Conservation (phyloP, 2,329 filamentous ascomycete genomes). For the Colletotrichum karsti region DNA sequence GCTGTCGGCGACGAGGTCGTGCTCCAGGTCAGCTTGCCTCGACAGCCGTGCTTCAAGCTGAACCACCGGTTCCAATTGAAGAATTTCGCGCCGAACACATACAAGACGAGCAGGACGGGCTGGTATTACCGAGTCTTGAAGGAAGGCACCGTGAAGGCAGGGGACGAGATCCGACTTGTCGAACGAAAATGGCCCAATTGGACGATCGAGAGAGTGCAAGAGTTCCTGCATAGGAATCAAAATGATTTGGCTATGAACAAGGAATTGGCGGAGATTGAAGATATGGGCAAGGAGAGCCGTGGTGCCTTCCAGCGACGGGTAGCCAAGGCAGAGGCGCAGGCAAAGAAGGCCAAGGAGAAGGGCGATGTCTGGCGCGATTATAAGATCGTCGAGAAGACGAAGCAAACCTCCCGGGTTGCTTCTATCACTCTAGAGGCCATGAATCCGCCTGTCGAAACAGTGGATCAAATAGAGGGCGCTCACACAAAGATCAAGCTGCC, state of each 20-base stretch:
- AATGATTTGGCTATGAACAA: conserved; percentile 60
- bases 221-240: conserved; percentile 66
- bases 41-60: conserved; percentile 74
- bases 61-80: conserved; percentile 73
- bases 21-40: conserved; percentile 67
- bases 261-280: conserved; percentile 59
- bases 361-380: conserved; percentile 53
- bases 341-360: conserved; percentile 37
- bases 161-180: conserved; percentile 65
- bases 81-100: conserved; percentile 67
- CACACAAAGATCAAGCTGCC: conserved; percentile 67
- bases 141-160: conserved; percentile 61
- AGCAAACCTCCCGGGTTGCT: conserved; percentile 58
- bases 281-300: conserved; percentile 57
- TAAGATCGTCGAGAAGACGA: conserved; percentile 56
- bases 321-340: conserved; percentile 49
- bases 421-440: conserved; percentile 61
- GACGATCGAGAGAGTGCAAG: conserved; percentile 70
- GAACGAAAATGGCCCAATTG: conserved; percentile 65
- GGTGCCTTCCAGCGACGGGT: conserved; percentile 60
- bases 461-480: conserved; percentile 48
- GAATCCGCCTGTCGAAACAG: conserved; percentile 40
- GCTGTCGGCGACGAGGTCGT: conserved; percentile 58
- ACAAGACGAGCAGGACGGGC: conserved; percentile 65
- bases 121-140: conserved; percentile 72